phyloP scores from a whole-genome alignment of 2,329 filamentous ascomycete species.

The Byssochlamys sp. region DNA sequence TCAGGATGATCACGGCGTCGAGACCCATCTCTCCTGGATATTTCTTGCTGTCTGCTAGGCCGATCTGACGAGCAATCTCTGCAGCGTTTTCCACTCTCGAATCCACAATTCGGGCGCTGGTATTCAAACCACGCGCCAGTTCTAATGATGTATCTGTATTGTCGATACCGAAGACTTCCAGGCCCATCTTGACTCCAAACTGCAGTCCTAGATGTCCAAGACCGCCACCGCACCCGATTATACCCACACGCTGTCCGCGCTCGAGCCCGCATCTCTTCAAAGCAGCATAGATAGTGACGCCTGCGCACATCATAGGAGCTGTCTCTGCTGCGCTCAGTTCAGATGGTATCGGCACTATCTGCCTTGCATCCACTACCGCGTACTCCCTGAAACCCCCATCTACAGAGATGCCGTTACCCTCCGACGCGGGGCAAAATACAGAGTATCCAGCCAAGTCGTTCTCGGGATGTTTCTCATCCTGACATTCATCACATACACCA shows the following conservation, averaged over 20 bases:
- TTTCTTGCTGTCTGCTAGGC: constrained; percentile 5
- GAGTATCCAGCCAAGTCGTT: constrained; percentile 8
- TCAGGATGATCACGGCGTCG: constrained; percentile 39
- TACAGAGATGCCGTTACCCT: constrained; percentile 5
- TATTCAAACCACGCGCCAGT: constrained; percentile 23
- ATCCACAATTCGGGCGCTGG: constrained; percentile 30
- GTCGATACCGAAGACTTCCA: constrained; percentile 28
- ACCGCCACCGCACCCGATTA: constrained; percentile 32
- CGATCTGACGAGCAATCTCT: constrained; percentile 18
- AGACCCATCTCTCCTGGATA: constrained; percentile 31
- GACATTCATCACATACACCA: constrained; percentile 11
- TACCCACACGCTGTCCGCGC: constrained; percentile 28
- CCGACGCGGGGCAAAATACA: constrained; percentile 6
- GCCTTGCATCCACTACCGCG: constrained; percentile 13
- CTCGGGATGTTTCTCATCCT: constrained; percentile 5
- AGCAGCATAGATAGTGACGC: constrained; percentile 33
- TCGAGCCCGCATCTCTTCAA: constrained; percentile 26
- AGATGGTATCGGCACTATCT: constrained; percentile 17
- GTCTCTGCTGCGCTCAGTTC: constrained; percentile 27
- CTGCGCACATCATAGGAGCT: constrained; percentile 36
- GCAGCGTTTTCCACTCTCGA: constrained; percentile 23
- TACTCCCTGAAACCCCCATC: constrained; percentile 16
- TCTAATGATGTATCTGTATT: constrained; percentile 12
- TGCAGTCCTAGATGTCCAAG: constrained; percentile 29
- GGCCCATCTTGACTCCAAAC: constrained; percentile 28